Conservation (phyloP, 495 filamentous ascomycete species). For the Penicillium cataractarum region DNA sequence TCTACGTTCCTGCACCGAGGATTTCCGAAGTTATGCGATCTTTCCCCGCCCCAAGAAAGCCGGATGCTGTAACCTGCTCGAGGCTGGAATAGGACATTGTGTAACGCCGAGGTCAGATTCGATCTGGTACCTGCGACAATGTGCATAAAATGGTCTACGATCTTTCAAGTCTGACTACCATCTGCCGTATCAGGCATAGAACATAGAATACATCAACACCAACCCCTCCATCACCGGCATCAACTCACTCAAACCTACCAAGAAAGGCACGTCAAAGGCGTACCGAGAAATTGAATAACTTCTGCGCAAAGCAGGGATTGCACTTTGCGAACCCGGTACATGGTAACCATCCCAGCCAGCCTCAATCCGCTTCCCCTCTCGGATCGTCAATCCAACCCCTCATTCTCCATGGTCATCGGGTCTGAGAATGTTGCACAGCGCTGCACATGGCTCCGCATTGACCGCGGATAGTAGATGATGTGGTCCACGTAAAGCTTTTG, state of each 20-base stretch:
- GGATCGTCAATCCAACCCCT: neutral
- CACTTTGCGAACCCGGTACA: constrained; percentile 7
- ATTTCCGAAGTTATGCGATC: neutral
- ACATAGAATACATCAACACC: neutral
- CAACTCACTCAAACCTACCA: neutral
- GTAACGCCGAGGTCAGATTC: constrained; percentile 13
- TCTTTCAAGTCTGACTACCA: neutral
- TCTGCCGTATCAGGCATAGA: neutral
- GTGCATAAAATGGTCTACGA: neutral
- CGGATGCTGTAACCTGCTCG: neutral
- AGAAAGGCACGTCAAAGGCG: neutral
- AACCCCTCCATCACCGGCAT: neutral
- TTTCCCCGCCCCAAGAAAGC: neutral
- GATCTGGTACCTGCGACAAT: constrained; percentile 2
- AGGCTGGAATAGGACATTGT: neutral
- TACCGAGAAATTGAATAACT: too few relatives aligned
- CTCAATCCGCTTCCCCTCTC: constrained; percentile 7
- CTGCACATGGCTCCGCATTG: neutral
- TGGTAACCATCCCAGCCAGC: constrained; percentile 14
- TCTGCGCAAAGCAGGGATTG: neutral
- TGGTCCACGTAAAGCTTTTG: neutral
- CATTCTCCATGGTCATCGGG: neutral
- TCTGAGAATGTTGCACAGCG: constrained; percentile 6
- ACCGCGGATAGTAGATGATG: neutral
- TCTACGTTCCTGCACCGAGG: neutral